Conservation (phyloP, 2,329 filamentous ascomycete genomes). For the Xylariaceae sp. region DNA sequence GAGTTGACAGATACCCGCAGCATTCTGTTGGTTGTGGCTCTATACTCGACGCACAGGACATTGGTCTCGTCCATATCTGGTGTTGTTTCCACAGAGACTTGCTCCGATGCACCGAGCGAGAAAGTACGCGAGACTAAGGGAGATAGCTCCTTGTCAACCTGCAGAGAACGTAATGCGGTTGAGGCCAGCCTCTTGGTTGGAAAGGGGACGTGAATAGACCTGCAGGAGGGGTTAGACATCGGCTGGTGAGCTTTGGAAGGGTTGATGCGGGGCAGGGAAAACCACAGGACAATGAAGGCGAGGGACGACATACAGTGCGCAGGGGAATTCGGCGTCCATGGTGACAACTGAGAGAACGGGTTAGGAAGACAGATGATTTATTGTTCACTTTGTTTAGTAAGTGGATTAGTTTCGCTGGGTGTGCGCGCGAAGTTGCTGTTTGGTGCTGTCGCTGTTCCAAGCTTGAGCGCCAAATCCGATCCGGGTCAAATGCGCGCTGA, state of each 20-base stretch:
- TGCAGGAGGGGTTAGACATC: constrained; percentile 36
- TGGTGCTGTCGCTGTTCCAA: no score
- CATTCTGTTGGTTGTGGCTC: constrained; percentile 93
- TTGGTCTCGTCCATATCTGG: constrained; percentile 31
- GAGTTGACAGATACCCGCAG: constrained; percentile 92
- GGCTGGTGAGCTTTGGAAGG: background rate
- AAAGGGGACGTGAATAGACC: constrained; percentile 75
- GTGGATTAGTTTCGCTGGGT: no score
- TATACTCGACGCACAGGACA: constrained; percentile 72
- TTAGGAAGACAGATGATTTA: no score
- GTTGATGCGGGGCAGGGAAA: no score
- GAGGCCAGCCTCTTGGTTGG: constrained; percentile 75
- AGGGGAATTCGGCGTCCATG: constrained; percentile 55
- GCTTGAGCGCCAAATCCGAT: no score
- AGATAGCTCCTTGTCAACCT: constrained; percentile 87
- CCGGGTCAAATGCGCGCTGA: no score
- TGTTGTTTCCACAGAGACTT: constrained; percentile 3
- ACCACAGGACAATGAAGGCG: no score
- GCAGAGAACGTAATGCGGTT: constrained; percentile 70
- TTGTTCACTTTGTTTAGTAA: no score
- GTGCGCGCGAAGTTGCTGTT: no score
- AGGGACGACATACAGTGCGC: constrained; percentile 50
- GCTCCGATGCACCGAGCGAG: constrained; percentile 43
- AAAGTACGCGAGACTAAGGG: constrained; percentile 75
- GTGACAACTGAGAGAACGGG: background rate